Percentiles rank a stretch among this genome's conserved stretches.
These are phyloP conservation scores for Rhizopogon vulgaris DNA, from an alignment of 768 basidiomycete genomes.

Conservation along the genomic window DNA sequence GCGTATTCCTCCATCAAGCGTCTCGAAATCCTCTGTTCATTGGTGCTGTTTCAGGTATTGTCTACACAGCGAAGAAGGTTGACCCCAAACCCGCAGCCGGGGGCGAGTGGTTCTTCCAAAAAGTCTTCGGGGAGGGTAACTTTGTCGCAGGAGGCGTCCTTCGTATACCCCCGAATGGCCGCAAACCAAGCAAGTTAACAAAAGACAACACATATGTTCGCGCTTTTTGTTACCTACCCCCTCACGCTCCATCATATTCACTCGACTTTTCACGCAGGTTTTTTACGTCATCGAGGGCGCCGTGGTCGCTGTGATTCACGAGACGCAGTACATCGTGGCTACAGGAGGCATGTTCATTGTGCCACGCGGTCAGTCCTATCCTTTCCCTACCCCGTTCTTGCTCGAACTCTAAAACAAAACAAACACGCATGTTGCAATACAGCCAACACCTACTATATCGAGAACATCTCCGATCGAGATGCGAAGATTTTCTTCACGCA, in stretches of 20 bases:
- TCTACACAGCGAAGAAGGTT: constrained; percentile 68
- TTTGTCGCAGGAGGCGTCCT: constrained; percentile 91
- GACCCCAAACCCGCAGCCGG: constrained; percentile 53
- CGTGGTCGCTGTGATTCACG: constrained; percentile 78
- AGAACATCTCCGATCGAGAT: constrained; percentile 77
- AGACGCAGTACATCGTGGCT: constrained; percentile 70
- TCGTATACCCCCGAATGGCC: constrained; percentile 68
- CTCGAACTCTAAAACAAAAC: neutral
- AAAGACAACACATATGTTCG: constrained; percentile 93
- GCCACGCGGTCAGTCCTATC: constrained; percentile 62
- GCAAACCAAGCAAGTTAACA: constrained; percentile 82
- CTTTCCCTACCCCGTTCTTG: neutral
- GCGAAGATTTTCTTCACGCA: constrained; percentile 91
- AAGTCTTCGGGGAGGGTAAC: constrained; percentile 85
- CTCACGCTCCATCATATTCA: neutral
- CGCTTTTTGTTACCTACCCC: constrained; percentile 4
- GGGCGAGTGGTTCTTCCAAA: constrained; percentile 79
- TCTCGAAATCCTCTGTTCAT: neutral
- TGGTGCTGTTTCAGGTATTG: constrained; percentile 52
- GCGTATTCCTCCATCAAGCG: constrained; percentile 28
- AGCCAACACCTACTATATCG: constrained; percentile 90
- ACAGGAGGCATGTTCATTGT: constrained; percentile 86
- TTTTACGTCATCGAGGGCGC: constrained; percentile 86
- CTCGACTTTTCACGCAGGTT: constrained; percentile 33
- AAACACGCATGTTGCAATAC: neutral